A percentile compares a stretch with the other conserved stretches of the same genome.
phyloP scores from a whole-genome alignment of 176 grass and related monocot genomes.

The Puya raimondii region DNA sequence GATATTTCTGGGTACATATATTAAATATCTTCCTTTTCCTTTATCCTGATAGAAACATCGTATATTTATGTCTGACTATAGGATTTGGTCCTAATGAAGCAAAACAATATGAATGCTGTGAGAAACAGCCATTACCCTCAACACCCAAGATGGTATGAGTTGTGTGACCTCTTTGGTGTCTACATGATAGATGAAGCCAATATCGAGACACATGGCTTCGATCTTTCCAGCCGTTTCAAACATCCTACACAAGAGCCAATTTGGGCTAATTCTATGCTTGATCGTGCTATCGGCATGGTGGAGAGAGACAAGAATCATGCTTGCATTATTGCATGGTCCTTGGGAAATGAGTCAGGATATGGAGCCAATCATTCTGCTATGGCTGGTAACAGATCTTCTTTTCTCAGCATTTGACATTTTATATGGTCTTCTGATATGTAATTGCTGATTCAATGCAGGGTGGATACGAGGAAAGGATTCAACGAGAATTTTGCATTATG shows the following conservation, averaged over 20 bases:
- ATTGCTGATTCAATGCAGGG: slow-evolving; percentile 39
- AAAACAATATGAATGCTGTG: slow-evolving; percentile 97
- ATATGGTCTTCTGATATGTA: background rate
- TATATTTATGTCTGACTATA: slow-evolving; percentile 2
- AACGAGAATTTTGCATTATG: slow-evolving; percentile 79
- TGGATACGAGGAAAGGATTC: slow-evolving; percentile 80
- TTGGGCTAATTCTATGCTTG: slow-evolving; percentile 82
- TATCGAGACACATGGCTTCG: slow-evolving; percentile 94
- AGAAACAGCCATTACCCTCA: slow-evolving; percentile 97
- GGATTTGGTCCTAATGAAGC: slow-evolving; percentile 92
- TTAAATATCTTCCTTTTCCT: too few species aligned
- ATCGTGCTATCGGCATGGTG: slow-evolving; percentile 83
- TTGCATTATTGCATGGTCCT: slow-evolving; percentile 86
- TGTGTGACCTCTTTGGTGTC: slow-evolving; percentile 88
- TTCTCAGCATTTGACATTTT: slow-evolving; percentile 1
- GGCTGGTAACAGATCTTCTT: slow-evolving; percentile 47
- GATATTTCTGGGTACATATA: too few species aligned
- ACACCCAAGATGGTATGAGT: slow-evolving; percentile 88
- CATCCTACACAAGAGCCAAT: slow-evolving; percentile 74
- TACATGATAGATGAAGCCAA: slow-evolving; percentile 97
- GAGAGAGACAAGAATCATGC: slow-evolving; percentile 98
- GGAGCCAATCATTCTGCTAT: slow-evolving; percentile 91
- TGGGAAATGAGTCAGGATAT: slow-evolving; percentile 90
- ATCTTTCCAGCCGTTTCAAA: slow-evolving; percentile 63
- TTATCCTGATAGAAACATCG: too few species aligned